Conservation (phyloP, 164 flowering plant species). For the Saururus chinensis region DNA sequence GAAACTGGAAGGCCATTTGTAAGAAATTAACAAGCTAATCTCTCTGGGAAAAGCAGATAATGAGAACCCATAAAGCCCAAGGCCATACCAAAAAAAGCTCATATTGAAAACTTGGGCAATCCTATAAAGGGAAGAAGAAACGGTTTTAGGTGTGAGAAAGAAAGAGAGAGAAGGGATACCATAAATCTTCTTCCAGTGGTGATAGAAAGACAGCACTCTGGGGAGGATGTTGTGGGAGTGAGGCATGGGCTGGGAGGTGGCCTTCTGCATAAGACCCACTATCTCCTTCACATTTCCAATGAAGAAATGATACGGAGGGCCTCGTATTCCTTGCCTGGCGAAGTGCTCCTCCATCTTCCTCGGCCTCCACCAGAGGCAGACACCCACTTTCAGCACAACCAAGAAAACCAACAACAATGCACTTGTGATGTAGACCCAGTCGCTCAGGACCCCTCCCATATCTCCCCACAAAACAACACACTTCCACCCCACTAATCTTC, state of each 20-base stretch:
- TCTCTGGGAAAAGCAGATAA: neutral
- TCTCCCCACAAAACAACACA: slow-evolving; percentile 1
- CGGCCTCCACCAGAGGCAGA: slow-evolving; percentile 81
- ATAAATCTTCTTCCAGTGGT: slow-evolving; percentile 97
- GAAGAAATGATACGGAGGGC: slow-evolving; percentile 90
- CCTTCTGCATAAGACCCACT: slow-evolving; percentile 56
- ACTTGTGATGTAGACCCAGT: slow-evolving; percentile 9
- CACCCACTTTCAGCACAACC: slow-evolving; percentile 30
- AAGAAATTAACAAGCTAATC: too few relatives aligned
- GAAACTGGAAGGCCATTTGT: too few relatives aligned
- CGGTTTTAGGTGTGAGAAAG: neutral
- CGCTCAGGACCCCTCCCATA: slow-evolving; percentile 2
- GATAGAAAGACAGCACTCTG: slow-evolving; percentile 89
- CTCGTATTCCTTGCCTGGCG: slow-evolving; percentile 82
- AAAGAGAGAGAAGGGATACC: slow-evolving; percentile 32
- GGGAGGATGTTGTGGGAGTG: slow-evolving; percentile 92
- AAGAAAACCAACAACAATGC: slow-evolving; percentile 12
- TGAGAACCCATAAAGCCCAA: neutral
- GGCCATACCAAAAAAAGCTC: neutral
- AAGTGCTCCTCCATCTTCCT: slow-evolving; percentile 69
- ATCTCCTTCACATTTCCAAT: slow-evolving; percentile 85
- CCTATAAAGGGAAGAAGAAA: neutral
- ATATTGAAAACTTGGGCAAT: neutral
- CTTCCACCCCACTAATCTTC: slow-evolving; percentile 3
- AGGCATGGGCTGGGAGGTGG: slow-evolving; percentile 80